These are phyloP conservation scores for Stephania yunnanensis DNA, from an alignment of 164 flowering plant genomes.

Conservation along the genomic window DNA sequence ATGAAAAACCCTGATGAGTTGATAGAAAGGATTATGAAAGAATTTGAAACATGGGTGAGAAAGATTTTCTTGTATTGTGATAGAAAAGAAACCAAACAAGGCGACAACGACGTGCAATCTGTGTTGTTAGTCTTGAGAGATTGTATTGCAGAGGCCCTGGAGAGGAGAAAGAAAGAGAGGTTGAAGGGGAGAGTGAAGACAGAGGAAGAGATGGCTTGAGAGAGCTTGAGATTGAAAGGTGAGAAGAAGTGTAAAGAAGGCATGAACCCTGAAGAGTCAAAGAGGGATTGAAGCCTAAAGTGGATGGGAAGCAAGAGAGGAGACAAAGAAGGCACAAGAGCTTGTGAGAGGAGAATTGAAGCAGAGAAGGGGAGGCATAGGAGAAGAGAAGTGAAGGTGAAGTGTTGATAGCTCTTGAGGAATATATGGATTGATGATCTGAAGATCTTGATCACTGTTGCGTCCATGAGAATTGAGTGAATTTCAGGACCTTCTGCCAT, in stretches of 20 bases:
- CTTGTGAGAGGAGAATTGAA: conserved; percentile 54
- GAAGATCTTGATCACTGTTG: conserved; percentile 33
- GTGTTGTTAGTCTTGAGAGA: conserved; percentile 11
- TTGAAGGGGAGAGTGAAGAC: conserved; percentile 59
- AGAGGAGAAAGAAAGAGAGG: conserved; percentile 56
- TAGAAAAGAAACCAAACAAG: conserved; percentile 4
- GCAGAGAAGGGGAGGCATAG: conserved; percentile 56
- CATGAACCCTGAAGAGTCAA: conserved; percentile 69
- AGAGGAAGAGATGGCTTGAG: conserved; percentile 56
- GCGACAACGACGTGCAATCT: conserved; percentile 4
- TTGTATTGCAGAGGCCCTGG: conserved; percentile 52
- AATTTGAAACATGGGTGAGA: conserved; percentile 31
- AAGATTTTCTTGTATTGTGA: conserved; percentile 27
- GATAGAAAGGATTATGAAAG: conserved; percentile 22
- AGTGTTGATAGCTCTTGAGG: conserved; percentile 51
- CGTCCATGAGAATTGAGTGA: conserved; percentile 30
- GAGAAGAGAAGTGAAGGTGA: conserved; percentile 41
- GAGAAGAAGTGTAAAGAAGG: conserved; percentile 43
- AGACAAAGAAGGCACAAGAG: conserved; percentile 27
- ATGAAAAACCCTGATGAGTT: conserved; percentile 25
- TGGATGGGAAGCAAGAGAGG: conserved; percentile 27
- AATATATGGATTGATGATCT: conserved; percentile 67
- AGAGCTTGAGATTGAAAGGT: conserved; percentile 50
- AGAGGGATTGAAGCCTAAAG: conserved; percentile 41
- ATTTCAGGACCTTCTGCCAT: conserved; percentile 23